Evolutionary conservation across 2,329 filamentous ascomycete species (phyloP).

Genomic region (Zymoseptoria pseudotritici): DNA sequence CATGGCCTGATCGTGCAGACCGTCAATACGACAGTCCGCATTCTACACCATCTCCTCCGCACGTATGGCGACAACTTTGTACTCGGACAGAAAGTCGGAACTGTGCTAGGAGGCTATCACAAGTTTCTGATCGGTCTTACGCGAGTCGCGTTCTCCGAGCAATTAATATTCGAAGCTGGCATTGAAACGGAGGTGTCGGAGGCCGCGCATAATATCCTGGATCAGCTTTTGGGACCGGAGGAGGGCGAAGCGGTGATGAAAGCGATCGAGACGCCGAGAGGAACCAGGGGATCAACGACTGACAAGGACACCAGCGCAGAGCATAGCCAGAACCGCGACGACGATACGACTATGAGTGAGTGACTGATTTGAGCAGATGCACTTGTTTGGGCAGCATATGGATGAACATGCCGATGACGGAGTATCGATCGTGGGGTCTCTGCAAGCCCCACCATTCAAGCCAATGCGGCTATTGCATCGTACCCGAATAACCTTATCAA

Average conservation of each 20-base stretch:
- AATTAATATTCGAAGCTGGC: slow-evolving; percentile 65
- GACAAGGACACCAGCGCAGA: not conserved
- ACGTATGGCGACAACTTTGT: slow-evolving; percentile 53
- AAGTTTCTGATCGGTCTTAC: slow-evolving; percentile 77
- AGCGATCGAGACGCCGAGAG: slow-evolving; percentile 36
- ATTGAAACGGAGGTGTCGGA: slow-evolving; percentile 73
- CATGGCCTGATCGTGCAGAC: slow-evolving; percentile 40
- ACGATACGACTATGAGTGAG: not conserved
- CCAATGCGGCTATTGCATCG: not conserved
- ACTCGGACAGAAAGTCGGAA: slow-evolving; percentile 63
- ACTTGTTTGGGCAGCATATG: not conserved
- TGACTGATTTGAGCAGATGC: not conserved
- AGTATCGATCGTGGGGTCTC: not conserved
- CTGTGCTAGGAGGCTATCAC: slow-evolving; percentile 65
- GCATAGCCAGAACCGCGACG: not conserved
- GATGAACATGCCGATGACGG: not conserved
- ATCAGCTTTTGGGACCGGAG: slow-evolving; percentile 73
- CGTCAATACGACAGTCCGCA: slow-evolving; percentile 53
- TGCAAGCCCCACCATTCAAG: not conserved
- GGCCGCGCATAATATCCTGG: slow-evolving; percentile 72
- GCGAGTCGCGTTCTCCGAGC: slow-evolving; percentile 77
- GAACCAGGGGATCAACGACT: slow-evolving; percentile 3
- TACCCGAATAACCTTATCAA: not conserved
- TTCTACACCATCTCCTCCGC: slow-evolving; percentile 54
- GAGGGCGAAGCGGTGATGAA: slow-evolving; percentile 55